A percentile compares a stretch with the other conserved stretches of the same genome.
phyloP scores from a whole-genome alignment of 2,329 filamentous ascomycete genomes.

The Pleurostoma richardsiae region DNA sequence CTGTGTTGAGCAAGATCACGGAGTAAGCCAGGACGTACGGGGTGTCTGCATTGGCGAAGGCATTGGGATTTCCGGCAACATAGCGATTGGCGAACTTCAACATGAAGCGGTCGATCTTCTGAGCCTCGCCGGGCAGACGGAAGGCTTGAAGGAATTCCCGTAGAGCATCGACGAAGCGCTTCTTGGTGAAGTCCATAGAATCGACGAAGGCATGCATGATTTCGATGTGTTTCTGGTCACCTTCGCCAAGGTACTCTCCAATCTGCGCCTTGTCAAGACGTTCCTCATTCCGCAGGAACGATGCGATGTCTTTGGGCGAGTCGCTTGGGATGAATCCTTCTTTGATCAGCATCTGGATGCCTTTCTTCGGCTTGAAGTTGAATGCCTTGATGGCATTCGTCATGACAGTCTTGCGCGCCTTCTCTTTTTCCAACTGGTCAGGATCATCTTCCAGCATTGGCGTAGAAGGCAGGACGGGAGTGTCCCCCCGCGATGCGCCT shows the following conservation, averaged over 20 bases:
- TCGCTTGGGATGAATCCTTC: conserved; percentile 85
- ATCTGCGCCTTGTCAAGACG: conserved; percentile 86
- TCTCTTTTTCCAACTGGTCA: conserved; percentile 88
- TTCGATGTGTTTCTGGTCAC: conserved; percentile 86
- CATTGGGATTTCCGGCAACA: conserved; percentile 89
- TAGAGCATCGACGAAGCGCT: conserved; percentile 86
- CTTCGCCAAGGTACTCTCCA: conserved; percentile 92
- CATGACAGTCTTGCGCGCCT: conserved; percentile 87
- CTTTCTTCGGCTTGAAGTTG: conserved; percentile 96
- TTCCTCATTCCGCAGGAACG: conserved; percentile 76
- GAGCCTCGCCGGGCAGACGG: conserved; percentile 88
- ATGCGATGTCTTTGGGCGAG: conserved; percentile 74
- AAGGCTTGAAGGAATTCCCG: conserved; percentile 92
- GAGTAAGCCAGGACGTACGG: conserved; percentile 95
- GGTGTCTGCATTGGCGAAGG: conserved; percentile 96
- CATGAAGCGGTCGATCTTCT: conserved; percentile 99
- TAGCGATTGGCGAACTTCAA: conserved; percentile 97
- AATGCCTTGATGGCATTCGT: conserved; percentile 86
- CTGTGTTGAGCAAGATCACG: conserved; percentile 93
- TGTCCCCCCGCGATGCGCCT: conserved; percentile 57
- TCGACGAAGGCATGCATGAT: conserved; percentile 99
- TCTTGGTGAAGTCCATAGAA: conserved; percentile 86
- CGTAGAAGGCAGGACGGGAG: conserved; percentile 57
- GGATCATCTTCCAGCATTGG: conserved; percentile 82
- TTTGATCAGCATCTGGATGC: conserved; percentile 76